A percentile compares a stretch with the other conserved stretches of the same genome.
These are phyloP conservation scores for Prosopis cineraria DNA, from an alignment of 306 rosid genomes.

Conservation along the genomic window DNA sequence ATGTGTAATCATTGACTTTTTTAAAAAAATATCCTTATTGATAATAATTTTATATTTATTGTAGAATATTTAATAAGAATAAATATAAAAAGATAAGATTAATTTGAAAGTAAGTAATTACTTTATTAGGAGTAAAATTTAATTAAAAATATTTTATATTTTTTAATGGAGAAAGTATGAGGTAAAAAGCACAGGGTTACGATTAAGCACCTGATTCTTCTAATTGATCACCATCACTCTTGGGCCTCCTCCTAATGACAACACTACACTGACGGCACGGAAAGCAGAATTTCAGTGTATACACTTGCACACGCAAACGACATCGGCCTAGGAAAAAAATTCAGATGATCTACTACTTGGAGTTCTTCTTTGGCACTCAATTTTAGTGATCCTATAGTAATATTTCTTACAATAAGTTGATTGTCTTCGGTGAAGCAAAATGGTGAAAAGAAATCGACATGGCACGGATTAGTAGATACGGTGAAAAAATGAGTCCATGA, in stretches of 20 bases:
- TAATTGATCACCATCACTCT: not conserved
- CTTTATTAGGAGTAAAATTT: no score
- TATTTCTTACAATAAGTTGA: not conserved
- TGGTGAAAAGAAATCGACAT: not conserved
- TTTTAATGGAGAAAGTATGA: no score
- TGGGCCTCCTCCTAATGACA: not conserved
- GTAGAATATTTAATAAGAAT: no score
- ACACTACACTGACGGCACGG: not conserved
- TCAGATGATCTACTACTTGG: not conserved
- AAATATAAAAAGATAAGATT: no score
- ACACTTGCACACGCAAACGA: not conserved
- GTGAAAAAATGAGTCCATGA: not conserved
- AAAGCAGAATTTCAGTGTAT: conserved; percentile 1
- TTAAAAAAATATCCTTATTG: no score
- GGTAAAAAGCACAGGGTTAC: not conserved
- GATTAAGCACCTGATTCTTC: not conserved
- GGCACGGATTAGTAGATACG: not conserved
- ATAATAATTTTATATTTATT: no score
- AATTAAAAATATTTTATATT: no score
- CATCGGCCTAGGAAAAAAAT: not conserved
- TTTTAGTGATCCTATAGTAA: not conserved
- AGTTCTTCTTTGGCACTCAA: not conserved
- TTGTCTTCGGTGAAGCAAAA: not conserved
- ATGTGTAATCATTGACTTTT: no score
- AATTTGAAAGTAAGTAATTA: no score